Conservation (phyloP, 176 grass and related monocot species). For the Ensete glaucum region DNA sequence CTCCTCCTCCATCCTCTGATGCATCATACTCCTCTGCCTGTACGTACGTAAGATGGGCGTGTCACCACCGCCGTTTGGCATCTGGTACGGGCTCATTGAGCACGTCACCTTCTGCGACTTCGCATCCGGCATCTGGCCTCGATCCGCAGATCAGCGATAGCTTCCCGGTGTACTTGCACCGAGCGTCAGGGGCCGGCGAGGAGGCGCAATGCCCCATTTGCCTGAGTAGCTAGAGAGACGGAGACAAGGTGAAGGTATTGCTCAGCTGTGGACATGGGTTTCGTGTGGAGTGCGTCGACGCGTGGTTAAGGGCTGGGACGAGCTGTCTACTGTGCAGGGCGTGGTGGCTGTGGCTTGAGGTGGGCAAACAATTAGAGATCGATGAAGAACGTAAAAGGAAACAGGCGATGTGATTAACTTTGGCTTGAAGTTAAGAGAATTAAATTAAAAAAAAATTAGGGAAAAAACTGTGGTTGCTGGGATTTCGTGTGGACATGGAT, state of each 20-base stretch:
- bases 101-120: background rate
- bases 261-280: slow-evolving; percentile 59
- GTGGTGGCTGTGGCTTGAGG: background rate
- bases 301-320: slow-evolving; percentile 40
- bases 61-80: background rate
- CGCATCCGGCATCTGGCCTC: slow-evolving; percentile 11
- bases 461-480: too few relatives aligned
- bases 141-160: slow-evolving; percentile 32
- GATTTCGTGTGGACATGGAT: slow-evolving; percentile 42
- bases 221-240: slow-evolving; percentile 38
- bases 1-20: background rate
- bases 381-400: too few relatives aligned
- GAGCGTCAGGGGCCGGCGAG: background rate
- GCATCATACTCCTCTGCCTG: background rate
- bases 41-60: slow-evolving; percentile 3
- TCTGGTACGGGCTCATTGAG: background rate
- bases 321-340: slow-evolving; percentile 67
- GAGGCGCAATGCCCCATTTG: slow-evolving; percentile 64
- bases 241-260: slow-evolving; percentile 70
- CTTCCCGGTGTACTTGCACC: slow-evolving; percentile 38
- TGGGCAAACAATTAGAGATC: too few relatives aligned
- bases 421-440: too few relatives aligned
- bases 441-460: too few relatives aligned
- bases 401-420: too few relatives aligned
- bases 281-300: slow-evolving; percentile 79